Base-by-base conservation (phyloP, 352 stramenopile species). In the Pythium myriotylum region DNA sequence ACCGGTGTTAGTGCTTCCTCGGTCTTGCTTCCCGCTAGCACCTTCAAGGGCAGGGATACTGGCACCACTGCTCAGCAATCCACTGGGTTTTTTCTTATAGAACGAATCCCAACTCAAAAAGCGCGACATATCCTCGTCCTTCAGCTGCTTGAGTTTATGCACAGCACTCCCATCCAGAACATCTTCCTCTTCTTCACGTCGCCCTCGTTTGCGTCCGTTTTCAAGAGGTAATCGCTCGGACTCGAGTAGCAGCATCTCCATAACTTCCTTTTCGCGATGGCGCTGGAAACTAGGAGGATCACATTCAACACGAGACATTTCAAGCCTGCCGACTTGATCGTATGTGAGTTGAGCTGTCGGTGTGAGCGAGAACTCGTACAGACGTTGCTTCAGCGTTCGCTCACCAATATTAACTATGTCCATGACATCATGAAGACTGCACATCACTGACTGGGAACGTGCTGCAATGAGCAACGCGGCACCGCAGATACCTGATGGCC, bases 351-450 rank as follows among this genome's bases (percentile, higher is more conserved):
- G 88, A 9, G 95, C 97, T 45, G 89, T 97, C 0, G 95, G 95
- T 20, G 97, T 99, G 13, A 91, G 72, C 57, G 98, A 96, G 71
- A 99, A 99, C 74, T 99, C 97, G 54, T 91, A 94, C 42, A 99
- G 81, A 2, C 97, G 92, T 64, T 94, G 97, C 53, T 92, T 96
- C 0, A 99, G 84, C 35, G 97, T 99, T 37, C 96, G 81, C 50
- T 98, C 96, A 67, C 95, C 97, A 40, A 99, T 98, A 62, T 96
- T 96, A 3, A 99, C 83, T 27, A 99, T 95, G 52, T 92, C 83
- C 76, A 92, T 92, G 22, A 94, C 86, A 52, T 94, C 81, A 55
- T 91, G 77, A 17, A 94, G 68, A 61, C 70, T 93, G 61, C 89
- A 94, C 66, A 84, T 93, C 37, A 98, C 92, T 0, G 95, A 96